phyloP scores from a whole-genome alignment of 768 basidiomycete species.

The Piloderma croceum region DNA sequence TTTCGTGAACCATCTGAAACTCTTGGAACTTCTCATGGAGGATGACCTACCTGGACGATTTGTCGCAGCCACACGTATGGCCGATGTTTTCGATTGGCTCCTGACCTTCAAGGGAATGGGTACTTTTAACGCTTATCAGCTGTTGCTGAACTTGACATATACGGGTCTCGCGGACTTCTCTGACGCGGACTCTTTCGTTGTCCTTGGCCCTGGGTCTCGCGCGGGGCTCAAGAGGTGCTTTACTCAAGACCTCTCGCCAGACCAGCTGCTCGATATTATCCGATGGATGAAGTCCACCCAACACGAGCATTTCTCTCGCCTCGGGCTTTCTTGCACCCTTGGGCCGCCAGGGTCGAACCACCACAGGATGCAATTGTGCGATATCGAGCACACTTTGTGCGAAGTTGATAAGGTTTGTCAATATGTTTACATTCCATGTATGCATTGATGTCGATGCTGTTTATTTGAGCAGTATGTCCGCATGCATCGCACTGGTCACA shows the following conservation, averaged over 20 bases:
- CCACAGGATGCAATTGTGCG: constrained; percentile 56
- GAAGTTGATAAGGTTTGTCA: constrained; percentile 71
- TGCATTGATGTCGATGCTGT: constrained; percentile 33
- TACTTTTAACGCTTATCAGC: constrained; percentile 69
- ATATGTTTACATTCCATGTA: constrained; percentile 36
- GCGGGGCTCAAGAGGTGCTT: constrained; percentile 71
- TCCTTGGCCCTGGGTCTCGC: constrained; percentile 60
- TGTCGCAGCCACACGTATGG: constrained; percentile 45
- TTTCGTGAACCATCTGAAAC: constrained; percentile 57
- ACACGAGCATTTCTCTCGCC: constrained; percentile 51
- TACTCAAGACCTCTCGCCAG: constrained; percentile 19
- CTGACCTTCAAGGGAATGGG: constrained; percentile 64
- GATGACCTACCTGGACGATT: constrained; percentile 47
- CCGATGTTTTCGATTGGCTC: constrained; percentile 58
- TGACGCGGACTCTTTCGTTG: constrained; percentile 63
- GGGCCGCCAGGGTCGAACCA: constrained; percentile 43
- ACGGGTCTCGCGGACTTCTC: constrained; percentile 54
- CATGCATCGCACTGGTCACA: constrained; percentile 37
- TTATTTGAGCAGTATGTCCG: constrained; percentile 21
- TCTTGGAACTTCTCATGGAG: constrained; percentile 58
- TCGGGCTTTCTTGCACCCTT: constrained; percentile 50
- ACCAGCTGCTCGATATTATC: constrained; percentile 53
- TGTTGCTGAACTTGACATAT: constrained; percentile 56
- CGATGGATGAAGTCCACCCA: constrained; percentile 61
- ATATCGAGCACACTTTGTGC: constrained; percentile 75